Evolutionary conservation across 2,329 filamentous ascomycete species (phyloP).

Genomic region (Fusarium sp.): DNA sequence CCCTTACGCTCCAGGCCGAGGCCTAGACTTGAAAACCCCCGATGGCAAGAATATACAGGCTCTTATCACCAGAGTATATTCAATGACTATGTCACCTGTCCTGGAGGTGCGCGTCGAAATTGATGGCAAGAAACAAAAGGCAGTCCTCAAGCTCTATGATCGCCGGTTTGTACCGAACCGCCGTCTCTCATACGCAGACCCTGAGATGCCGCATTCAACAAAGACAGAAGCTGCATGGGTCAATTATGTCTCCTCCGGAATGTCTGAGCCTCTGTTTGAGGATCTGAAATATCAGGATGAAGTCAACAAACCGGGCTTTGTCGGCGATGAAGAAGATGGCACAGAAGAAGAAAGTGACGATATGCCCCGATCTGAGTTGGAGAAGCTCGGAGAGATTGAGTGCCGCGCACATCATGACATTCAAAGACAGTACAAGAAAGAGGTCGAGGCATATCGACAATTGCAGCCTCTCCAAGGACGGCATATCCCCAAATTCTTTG

Average conservation of each 20-base stretch:
- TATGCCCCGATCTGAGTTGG: neutral
- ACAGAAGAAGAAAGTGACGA: neutral
- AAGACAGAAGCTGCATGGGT: neutral
- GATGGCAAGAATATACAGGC: neutral
- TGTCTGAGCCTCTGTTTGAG: neutral
- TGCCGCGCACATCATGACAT: neutral
- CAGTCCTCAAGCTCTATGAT: neutral
- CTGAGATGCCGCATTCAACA: neutral
- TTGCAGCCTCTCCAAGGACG: neutral
- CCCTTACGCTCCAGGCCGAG: neutral
- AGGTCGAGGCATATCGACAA: neutral
- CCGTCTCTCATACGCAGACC: neutral
- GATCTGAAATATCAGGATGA: neutral
- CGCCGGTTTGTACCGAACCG: conserved; percentile 1
- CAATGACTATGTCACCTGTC: neutral
- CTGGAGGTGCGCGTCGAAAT: neutral
- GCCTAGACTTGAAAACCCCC: neutral
- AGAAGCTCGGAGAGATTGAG: neutral
- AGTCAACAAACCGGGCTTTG: neutral
- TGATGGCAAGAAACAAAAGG: neutral
- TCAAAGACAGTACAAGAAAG: neutral
- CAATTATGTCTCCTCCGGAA: neutral
- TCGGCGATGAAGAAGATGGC: neutral
- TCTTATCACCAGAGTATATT: neutral
- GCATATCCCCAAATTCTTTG: neutral